phyloP scores from a whole-genome alignment of 768 basidiomycete genomes.

The Cystobasidium onofrii region DNA sequence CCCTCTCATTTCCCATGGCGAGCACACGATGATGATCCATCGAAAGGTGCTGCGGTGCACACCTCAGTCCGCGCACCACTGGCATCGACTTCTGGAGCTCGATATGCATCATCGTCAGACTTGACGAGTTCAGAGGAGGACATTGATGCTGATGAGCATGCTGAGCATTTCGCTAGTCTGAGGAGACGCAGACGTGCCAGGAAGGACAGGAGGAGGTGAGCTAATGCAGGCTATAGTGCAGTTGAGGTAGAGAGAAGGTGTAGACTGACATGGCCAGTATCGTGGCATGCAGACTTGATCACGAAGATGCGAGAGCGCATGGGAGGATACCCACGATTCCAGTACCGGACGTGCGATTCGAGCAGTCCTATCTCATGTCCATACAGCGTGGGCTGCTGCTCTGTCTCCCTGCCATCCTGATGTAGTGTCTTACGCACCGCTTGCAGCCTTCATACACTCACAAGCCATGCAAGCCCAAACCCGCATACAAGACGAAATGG shows the following conservation, averaged over 20 bases:
- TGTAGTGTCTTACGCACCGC: not conserved
- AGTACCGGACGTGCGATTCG: conserved; percentile 27
- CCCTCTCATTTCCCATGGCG: conserved; percentile 29
- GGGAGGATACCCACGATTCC: conserved; percentile 25
- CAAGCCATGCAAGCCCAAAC: not conserved
- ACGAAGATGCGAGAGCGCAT: not conserved
- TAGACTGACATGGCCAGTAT: no score
- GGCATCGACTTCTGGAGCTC: not conserved
- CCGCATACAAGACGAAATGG: not conserved
- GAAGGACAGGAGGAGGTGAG: not conserved
- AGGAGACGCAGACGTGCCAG: not conserved
- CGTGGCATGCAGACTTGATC: not conserved
- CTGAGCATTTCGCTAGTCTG: not conserved
- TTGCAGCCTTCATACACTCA: conserved; percentile 26
- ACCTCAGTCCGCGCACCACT: conserved; percentile 1
- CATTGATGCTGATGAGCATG: conserved; percentile 22
- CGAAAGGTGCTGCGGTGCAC: conserved; percentile 24
- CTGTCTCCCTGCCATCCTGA: not conserved
- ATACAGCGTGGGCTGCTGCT: conserved; percentile 14
- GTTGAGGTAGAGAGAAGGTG: not conserved
- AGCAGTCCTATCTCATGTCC: conserved; percentile 24
- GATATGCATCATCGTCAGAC: not conserved
- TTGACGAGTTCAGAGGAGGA: not conserved
- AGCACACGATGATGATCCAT: not conserved
- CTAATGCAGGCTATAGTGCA: not conserved